Conservation (phyloP, 352 stramenopile species). For the Phytophthora cryptogea region DNA sequence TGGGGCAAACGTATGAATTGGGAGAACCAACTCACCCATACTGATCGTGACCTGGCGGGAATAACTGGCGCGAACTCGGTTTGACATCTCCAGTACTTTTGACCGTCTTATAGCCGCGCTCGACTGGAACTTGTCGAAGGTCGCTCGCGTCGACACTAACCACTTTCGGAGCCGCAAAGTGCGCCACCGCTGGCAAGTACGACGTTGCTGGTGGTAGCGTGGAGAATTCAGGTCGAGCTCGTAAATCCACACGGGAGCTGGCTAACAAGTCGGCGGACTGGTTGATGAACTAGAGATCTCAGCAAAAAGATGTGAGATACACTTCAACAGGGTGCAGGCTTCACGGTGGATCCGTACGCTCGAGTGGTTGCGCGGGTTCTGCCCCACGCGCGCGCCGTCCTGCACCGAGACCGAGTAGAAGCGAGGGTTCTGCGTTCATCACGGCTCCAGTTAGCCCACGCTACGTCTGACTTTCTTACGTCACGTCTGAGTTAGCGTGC, state of each 20-base stretch:
- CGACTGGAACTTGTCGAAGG: slow-evolving; percentile 26
- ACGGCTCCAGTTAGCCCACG: slow-evolving; percentile 18
- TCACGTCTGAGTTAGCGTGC: neutral
- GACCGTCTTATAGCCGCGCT: slow-evolving; percentile 8
- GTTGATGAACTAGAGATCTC: slow-evolving; percentile 66
- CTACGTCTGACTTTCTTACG: slow-evolving; percentile 8
- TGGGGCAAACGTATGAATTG: slow-evolving; percentile 6
- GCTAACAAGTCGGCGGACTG: slow-evolving; percentile 57
- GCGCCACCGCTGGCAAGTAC: slow-evolving; percentile 43
- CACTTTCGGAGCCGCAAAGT: slow-evolving; percentile 50
- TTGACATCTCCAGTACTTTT: slow-evolving; percentile 16
- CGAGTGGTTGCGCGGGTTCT: slow-evolving; percentile 79
- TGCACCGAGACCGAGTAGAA: slow-evolving; percentile 68
- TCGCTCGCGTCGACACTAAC: slow-evolving; percentile 57
- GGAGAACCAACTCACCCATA: slow-evolving; percentile 37
- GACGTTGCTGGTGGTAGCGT: slow-evolving; percentile 37
- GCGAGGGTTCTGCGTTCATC: slow-evolving; percentile 59
- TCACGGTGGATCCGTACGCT: slow-evolving; percentile 48
- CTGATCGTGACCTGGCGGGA: slow-evolving; percentile 37
- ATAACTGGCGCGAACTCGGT: slow-evolving; percentile 17
- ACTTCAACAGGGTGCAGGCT: slow-evolving; percentile 2
- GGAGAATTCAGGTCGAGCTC: slow-evolving; percentile 59
- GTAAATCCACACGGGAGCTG: slow-evolving; percentile 57
- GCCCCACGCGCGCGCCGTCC: slow-evolving; percentile 41
- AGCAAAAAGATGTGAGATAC: slow-evolving; percentile 17